Percentiles rank a stretch among this genome's conserved stretches.
Conservation (phyloP, 495 filamentous ascomycete species). For the Podospora pseudocomata region DNA sequence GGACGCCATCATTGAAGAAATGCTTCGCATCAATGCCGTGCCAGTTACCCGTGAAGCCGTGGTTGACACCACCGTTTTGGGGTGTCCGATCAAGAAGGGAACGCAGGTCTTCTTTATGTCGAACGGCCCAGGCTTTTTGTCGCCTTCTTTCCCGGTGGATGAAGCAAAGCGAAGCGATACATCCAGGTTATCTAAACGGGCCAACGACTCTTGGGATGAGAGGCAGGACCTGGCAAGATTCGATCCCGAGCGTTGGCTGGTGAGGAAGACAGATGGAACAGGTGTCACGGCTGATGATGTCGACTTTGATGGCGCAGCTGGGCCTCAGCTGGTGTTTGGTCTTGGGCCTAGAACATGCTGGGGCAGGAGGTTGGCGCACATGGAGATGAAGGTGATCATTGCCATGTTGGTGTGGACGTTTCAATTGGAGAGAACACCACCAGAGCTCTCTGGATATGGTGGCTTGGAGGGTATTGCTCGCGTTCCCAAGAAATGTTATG, state of each 20-base stretch:
- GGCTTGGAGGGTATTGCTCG: conserved; percentile 27
- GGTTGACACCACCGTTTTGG: conserved; percentile 35
- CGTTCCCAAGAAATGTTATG: conserved; percentile 30
- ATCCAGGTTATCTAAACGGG: conserved; percentile 23
- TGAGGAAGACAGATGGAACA: neutral
- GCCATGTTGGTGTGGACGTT: conserved; percentile 41
- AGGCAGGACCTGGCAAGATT: conserved; percentile 40
- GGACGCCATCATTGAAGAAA: conserved; percentile 34
- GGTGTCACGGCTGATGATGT: neutral
- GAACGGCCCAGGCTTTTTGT: conserved; percentile 29
- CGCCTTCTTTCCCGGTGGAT: conserved; percentile 21
- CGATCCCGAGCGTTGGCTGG: conserved; percentile 37
- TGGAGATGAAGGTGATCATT: conserved; percentile 35
- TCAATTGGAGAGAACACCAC: conserved; percentile 23
- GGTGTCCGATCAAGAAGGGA: conserved; percentile 38
- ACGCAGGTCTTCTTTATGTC: conserved; percentile 34
- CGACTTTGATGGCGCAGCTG: conserved; percentile 25
- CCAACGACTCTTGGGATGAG: conserved; percentile 39
- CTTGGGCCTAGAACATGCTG: conserved; percentile 52
- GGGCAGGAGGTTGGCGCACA: conserved; percentile 44
- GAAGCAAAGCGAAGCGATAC: conserved; percentile 26
- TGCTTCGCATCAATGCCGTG: conserved; percentile 24
- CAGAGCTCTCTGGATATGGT: conserved; percentile 26
- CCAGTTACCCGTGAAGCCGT: conserved; percentile 28
- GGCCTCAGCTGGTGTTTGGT: conserved; percentile 46